Evolutionary conservation across 257 asterid genomes (phyloP), one percentile per base, ranked within the genome.

Genomic region (Penstemon davidsonii): DNA sequence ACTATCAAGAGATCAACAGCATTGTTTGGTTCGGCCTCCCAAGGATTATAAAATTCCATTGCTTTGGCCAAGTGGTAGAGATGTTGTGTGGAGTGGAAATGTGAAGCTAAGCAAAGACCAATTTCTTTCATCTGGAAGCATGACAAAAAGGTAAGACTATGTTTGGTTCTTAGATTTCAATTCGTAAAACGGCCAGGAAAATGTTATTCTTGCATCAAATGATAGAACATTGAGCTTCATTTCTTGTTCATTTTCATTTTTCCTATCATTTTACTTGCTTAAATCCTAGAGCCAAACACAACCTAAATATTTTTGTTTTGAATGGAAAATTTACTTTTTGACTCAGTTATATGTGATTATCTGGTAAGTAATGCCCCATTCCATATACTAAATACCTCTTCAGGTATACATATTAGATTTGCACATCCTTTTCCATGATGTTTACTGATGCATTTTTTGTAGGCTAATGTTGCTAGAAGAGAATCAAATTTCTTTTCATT

Each of bases 401-500:
- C 41, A 12, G 11, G 53, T 6, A 9, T 11, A 40, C 18, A 41
- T 61, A 3, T 12, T 62, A 64, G 43, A 19, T 8, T 18, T 59
- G n/a, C 19, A 10, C 43, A 59, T 60, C 8, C 40, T 1, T 38
- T 60, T 60, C 39, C 6, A 15, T 56, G 67, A 59, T 56, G 41
- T 41, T 73, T 56, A 54, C 53, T 62, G 10, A 73, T 78, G 55
- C 70, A 36, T 80, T 51, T 74, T 80, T 43, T 81, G 19, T 73
- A 94, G 99, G 97, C 58, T 91, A 68, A 94, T 91, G 99, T 77
- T 94, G 84, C 83, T 94, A 47, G 99, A 94, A 82, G 97, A 94
- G 83, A 94, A 94, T 79, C 99, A 88, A 77, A 94, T 94, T 76
- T 82, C 97, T 53, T 94, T 94, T 76, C 97, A 77, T 75, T 91